Evolutionary conservation across 768 basidiomycete species (phyloP).

Genomic region (Russula lepida): DNA sequence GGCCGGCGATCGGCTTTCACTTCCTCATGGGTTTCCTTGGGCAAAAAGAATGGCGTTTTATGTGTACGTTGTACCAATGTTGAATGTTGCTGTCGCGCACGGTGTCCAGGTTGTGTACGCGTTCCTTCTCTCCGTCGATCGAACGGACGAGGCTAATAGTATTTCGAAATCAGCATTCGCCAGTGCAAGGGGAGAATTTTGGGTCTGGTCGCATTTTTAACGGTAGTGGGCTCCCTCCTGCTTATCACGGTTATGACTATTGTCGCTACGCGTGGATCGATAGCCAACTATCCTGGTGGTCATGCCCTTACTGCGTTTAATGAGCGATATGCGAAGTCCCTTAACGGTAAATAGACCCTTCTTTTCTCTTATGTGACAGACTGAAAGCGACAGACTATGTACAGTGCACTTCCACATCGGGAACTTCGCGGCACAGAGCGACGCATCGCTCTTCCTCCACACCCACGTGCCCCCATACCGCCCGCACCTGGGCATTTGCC

Average conservation of each 20-base stretch:
- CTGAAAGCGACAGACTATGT: conserved; percentile 9
- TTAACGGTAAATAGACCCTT: conserved; percentile 25
- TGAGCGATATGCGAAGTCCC: conserved; percentile 32
- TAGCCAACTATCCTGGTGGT: conserved; percentile 86
- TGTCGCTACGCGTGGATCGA: conserved; percentile 50
- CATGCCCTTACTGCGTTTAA: conserved; percentile 60
- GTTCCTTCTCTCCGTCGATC: not conserved
- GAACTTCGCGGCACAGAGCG: conserved; percentile 82
- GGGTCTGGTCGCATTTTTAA: conserved; percentile 39
- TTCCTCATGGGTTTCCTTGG: conserved; percentile 62
- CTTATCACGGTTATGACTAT: conserved; percentile 47
- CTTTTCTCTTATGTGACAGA: not conserved
- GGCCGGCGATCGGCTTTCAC: conserved; percentile 48
- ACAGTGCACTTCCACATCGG: conserved; percentile 70
- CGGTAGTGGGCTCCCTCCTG: conserved; percentile 39
- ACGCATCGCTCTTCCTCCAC: conserved; percentile 82
- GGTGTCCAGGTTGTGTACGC: conserved; percentile 59
- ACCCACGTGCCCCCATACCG: conserved; percentile 50
- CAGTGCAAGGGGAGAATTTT: conserved; percentile 41
- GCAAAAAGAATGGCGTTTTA: conserved; percentile 98
- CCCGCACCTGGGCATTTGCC: conserved; percentile 14
- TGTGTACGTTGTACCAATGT: conserved; percentile 78
- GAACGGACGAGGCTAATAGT: not conserved
- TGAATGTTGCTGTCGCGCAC: conserved; percentile 73
- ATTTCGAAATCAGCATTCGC: conserved; percentile 32